These are phyloP conservation scores for Yarrowia phangngaensis DNA, from an alignment of 805 yeast genomes.

Conservation along the genomic window DNA sequence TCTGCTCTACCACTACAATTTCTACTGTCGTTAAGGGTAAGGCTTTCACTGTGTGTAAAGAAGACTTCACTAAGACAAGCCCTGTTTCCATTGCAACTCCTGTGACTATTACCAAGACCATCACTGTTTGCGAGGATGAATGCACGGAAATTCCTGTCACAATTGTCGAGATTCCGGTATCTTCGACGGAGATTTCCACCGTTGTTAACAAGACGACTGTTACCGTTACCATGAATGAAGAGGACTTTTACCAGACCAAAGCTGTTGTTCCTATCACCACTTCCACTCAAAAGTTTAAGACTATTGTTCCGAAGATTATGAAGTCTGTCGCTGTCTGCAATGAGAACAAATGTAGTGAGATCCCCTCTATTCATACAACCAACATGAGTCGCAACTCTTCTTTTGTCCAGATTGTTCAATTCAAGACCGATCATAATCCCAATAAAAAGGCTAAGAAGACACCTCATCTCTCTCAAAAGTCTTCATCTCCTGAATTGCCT, in stretches of 20 bases:
- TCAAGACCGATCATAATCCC: not conserved
- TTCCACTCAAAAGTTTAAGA: conserved; percentile 7
- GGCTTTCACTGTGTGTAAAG: conserved; percentile 16
- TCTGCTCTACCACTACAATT: not conserved
- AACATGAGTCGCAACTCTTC: not conserved
- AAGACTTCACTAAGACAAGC: not conserved
- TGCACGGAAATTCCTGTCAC: not conserved
- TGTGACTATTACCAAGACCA: not conserved
- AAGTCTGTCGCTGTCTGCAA: not conserved
- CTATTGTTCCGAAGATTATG: conserved; percentile 1
- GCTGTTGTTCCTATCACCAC: too few species aligned
- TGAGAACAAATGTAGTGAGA: not conserved
- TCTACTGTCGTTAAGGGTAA: conserved; percentile 8
- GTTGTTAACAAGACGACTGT: too few species aligned
- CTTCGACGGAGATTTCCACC: too few species aligned
- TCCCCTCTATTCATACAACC: too few species aligned
- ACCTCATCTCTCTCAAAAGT: not conserved
- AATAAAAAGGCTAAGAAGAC: too few species aligned
- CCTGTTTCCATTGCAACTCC: not conserved
- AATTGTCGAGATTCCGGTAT: not conserved
- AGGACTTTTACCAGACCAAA: too few species aligned
- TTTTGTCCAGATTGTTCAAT: not conserved
- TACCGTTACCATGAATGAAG: too few species aligned
- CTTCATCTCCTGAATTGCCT: not conserved
- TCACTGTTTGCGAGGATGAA: not conserved